These are phyloP conservation scores for Agrocybe pediades DNA, from an alignment of 768 basidiomycete genomes.

Conservation along the genomic window DNA sequence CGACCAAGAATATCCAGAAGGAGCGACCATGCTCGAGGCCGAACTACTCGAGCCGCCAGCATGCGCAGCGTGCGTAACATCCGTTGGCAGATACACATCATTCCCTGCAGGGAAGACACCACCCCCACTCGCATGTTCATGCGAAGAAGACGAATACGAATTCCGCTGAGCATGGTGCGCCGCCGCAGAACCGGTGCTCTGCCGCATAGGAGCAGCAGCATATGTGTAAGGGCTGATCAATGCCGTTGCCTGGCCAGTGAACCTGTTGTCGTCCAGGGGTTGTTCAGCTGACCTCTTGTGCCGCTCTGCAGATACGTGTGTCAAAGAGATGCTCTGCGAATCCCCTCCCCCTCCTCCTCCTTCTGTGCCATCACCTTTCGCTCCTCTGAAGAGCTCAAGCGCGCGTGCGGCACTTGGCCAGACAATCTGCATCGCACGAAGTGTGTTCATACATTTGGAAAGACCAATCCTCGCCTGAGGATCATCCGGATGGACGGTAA, in stretches of 20 bases:
- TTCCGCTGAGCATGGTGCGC: neutral
- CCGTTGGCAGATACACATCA: slow-evolving; percentile 5
- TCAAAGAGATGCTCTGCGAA: slow-evolving; percentile 17
- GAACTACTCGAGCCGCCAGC: slow-evolving; percentile 10
- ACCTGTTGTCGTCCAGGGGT: slow-evolving; percentile 38
- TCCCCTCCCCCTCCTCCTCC: no score
- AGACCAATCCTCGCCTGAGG: slow-evolving; percentile 71
- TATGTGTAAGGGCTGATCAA: slow-evolving; percentile 6
- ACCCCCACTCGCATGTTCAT: slow-evolving; percentile 6
- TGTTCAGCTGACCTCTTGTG: slow-evolving; percentile 66
- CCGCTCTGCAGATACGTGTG: slow-evolving; percentile 31
- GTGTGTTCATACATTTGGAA: slow-evolving; percentile 64
- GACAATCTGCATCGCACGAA: slow-evolving; percentile 63
- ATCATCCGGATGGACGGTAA: slow-evolving; percentile 64
- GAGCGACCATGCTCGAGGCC: slow-evolving; percentile 12
- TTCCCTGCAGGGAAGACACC: slow-evolving; percentile 5
- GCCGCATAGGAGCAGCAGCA: neutral
- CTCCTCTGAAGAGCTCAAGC: slow-evolving; percentile 68
- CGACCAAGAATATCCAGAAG: slow-evolving; percentile 14
- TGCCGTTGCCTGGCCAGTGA: slow-evolving; percentile 1
- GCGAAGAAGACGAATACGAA: slow-evolving; percentile 1
- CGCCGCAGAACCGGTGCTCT: neutral
- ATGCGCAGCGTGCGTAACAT: neutral
- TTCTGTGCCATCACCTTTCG: slow-evolving; percentile 40
- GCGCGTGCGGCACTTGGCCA: slow-evolving; percentile 83